A percentile compares a stretch with the other conserved stretches of the same genome.
These are phyloP conservation scores for Podospora fimiseda DNA, from an alignment of 495 filamentous ascomycete species.

Conservation along the genomic window DNA sequence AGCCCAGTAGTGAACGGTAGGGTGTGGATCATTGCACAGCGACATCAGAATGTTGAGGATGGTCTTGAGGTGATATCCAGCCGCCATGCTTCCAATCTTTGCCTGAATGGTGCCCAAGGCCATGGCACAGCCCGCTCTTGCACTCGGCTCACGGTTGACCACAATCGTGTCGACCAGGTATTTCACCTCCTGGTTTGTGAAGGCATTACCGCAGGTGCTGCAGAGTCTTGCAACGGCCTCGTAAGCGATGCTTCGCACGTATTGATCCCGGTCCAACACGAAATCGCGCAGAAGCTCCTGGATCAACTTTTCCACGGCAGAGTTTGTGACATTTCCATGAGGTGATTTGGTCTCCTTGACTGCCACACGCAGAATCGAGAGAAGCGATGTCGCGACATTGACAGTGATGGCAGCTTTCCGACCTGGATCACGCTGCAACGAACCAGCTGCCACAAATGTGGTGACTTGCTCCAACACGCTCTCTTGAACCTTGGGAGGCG, in stretches of 20 bases:
- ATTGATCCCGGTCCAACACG: slow-evolving; percentile 73
- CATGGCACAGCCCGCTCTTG: slow-evolving; percentile 88
- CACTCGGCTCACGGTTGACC: slow-evolving; percentile 83
- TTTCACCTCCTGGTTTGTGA: slow-evolving; percentile 84
- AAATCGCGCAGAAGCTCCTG: slow-evolving; percentile 79
- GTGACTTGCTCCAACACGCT: slow-evolving; percentile 90
- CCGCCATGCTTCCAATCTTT: slow-evolving; percentile 95
- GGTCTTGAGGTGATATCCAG: slow-evolving; percentile 92
- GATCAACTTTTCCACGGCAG: slow-evolving; percentile 76
- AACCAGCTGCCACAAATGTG: slow-evolving; percentile 71
- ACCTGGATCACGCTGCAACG: slow-evolving; percentile 77
- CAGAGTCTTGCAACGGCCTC: slow-evolving; percentile 88
- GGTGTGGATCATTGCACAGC: slow-evolving; percentile 91
- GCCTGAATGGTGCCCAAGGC: slow-evolving; percentile 90
- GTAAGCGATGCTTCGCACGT: slow-evolving; percentile 76
- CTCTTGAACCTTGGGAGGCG: slow-evolving; percentile 86
- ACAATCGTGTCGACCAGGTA: slow-evolving; percentile 92
- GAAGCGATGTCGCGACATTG: slow-evolving; percentile 77
- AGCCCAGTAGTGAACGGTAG: slow-evolving; percentile 92
- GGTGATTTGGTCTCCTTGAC: slow-evolving; percentile 68
- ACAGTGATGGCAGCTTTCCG: slow-evolving; percentile 84
- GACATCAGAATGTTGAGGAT: slow-evolving; percentile 95
- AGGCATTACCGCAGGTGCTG: slow-evolving; percentile 77
- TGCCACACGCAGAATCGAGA: slow-evolving; percentile 75
- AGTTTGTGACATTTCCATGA: slow-evolving; percentile 64